Evolutionary conservation across 768 basidiomycete species (phyloP), one percentile per base, ranked within the genome.

Genomic region (Rhodotorula paludigena): DNA sequence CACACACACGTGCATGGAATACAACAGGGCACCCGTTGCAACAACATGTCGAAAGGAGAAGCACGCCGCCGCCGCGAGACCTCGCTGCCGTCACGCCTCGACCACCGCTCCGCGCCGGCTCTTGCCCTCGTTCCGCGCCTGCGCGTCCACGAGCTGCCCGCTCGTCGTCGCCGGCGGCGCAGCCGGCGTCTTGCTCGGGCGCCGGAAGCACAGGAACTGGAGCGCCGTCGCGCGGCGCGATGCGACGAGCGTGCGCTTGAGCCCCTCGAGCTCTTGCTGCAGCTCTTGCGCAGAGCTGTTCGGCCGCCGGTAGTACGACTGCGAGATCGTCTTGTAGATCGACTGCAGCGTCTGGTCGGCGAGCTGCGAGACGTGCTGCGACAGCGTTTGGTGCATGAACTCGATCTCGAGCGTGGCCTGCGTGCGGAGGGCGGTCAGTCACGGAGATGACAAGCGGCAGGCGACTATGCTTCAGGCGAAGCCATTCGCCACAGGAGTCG

Each of bases 351-450:
- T 90, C 76, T 86, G 86, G 42, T 89, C 88, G 21, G 94, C 90
- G 12, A 82, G 76, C 2, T 86, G 82, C 23, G 89, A 88, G 60
- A 97, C 89, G 77, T 94, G 93, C 73, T 89, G 87, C 38, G 87
- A 85, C 48, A 99, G 81, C 11, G 90, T 92, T 80, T 98, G 96
- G 78, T 99, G 94, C 82, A 98, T 87, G 81, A 98, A 98, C 80
- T 98, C 96, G 73, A 98, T 96, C 79, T 98, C 94, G 35, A 99
- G 86, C 9, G 96, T 98, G 21, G 96, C 96, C 92, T 97, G 77
- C 28, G 21, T 23, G 21, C 4, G 35, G 72, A 71, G 25, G 15
- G 25, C 16, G 3, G 18, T 35, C 7, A 10, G 5, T 35, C 7
- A 10, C 10, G 16, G 15, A 35, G 16, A 20, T 5, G 9, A 47